phyloP scores from a whole-genome alignment of 2,329 filamentous ascomycete species.

The Arthroderma sp. region DNA sequence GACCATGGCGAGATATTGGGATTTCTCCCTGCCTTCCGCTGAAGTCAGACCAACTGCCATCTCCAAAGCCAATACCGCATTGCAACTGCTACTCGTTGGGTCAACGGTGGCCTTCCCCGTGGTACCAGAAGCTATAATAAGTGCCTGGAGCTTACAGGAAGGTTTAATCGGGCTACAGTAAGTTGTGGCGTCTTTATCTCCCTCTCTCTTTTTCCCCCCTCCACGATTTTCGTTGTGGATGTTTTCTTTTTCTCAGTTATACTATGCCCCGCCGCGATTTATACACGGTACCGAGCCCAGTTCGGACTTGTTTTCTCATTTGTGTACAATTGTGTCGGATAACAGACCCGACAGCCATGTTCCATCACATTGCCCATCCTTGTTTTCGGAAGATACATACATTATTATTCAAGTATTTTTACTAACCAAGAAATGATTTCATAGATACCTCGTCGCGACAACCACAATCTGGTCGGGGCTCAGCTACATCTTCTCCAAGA shows the following conservation, averaged over 20 bases:
- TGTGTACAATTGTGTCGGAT: no score
- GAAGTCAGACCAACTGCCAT: constrained; percentile 33
- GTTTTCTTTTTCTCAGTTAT: background rate
- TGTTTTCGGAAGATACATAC: background rate
- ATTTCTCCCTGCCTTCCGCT: constrained; percentile 65
- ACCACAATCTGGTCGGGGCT: constrained; percentile 91
- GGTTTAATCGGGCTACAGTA: constrained; percentile 40
- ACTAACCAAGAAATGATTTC: background rate
- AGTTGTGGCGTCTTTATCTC: constrained; percentile 14
- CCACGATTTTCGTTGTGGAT: background rate
- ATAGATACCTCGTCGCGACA: constrained; percentile 66
- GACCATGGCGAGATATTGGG: constrained; percentile 88
- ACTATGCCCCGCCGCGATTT: background rate
- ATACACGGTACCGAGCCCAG: no score
- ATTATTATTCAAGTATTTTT: constrained; percentile 3
- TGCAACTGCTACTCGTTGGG: constrained; percentile 79
- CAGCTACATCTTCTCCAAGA: constrained; percentile 81
- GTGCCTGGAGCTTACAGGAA: constrained; percentile 45
- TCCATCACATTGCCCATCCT: background rate
- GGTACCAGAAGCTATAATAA: constrained; percentile 44
- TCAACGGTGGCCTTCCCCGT: constrained; percentile 70
- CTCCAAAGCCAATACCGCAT: constrained; percentile 67
- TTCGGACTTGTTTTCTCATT: no score
- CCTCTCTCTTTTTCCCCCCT: constrained; percentile 1
- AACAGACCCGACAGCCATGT: background rate